Evolutionary conservation across 1,284 basidiomycete species (phyloP), one percentile per base, ranked within the genome.

Genomic region (Moesziomyces parantarcticus): DNA sequence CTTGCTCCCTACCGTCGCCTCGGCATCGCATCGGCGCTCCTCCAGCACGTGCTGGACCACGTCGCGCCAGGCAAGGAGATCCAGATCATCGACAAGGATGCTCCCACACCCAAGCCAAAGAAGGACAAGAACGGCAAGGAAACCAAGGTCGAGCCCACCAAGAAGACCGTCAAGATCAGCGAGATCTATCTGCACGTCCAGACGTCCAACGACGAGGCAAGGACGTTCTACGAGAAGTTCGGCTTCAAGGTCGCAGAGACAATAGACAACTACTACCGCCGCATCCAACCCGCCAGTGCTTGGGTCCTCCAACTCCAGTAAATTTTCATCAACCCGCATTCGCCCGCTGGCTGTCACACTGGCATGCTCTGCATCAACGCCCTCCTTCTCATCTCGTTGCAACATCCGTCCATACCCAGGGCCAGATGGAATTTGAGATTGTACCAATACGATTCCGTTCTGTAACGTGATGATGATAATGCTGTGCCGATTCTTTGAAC

Each of bases 1-100:
- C 74, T 85, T 5, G 77, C 81, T 36, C 82, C 85, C 2, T 85
- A 85, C 63, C 81, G 85, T n/a, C 76, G 83, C 10, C 81, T 85
- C 46, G 85, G 85, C 3, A 79, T 85, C 52, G 85, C 83, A 13
- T 77, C 76, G 1, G 71, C 80, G 16, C 60, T 85, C 9, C 56
- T 85, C 26, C 56, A 76, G 52, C 78, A 84, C 41, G 75, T 84
- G 16, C 64, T 85, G 22, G 62, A 80, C 21, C 53, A 76, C 18
- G 84, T 83, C 18, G 67, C 70, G 23, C 76, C 77, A 11, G 83
- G 84, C n/a, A 75, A 72, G 34, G 55, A 60, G 43, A 56, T 75
- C 54, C 39, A 57, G 42, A 50, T 67, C 43, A 39, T 48, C 64
- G 65, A 69, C 64, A 71, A 57, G 22, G 50, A 52, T 6, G 61